Evolutionary conservation across 768 basidiomycete genomes (phyloP).

Genomic region (Crassisporium funariophilum): DNA sequence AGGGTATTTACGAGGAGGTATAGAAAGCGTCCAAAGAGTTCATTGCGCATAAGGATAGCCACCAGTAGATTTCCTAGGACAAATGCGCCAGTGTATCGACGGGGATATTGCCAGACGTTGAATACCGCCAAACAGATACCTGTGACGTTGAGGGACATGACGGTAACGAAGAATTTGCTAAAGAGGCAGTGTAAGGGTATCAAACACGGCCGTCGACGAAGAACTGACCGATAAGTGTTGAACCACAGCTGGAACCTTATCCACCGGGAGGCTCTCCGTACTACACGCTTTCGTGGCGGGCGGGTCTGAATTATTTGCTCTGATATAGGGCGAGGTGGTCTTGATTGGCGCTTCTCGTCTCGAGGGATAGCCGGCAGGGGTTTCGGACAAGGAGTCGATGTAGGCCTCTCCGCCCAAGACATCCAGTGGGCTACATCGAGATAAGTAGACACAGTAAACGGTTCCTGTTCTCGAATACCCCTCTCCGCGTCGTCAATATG

Average conservation of each 20-base stretch:
- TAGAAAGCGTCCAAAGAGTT: conserved; percentile 76
- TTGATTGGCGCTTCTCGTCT: conserved; percentile 6
- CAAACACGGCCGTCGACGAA: not conserved
- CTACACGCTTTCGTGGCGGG: conserved; percentile 19
- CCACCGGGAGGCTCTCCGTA: conserved; percentile 50
- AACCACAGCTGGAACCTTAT: conserved; percentile 73
- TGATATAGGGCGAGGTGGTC: conserved; percentile 1
- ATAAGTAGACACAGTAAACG: conserved; percentile 23
- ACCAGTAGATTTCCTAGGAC: conserved; percentile 74
- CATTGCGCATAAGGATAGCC: conserved; percentile 79
- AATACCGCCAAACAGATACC: conserved; percentile 62
- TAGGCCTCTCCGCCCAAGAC: conserved; percentile 1
- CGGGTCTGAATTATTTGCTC: conserved; percentile 3
- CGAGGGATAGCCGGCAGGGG: too few relatives aligned
- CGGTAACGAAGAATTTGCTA: conserved; percentile 74
- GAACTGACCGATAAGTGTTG: conserved; percentile 69
- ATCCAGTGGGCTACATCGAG: conserved; percentile 16
- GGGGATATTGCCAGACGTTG: conserved; percentile 69
- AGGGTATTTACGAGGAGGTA: conserved; percentile 71
- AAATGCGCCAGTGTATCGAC: conserved; percentile 66
- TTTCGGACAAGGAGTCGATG: too few relatives aligned
- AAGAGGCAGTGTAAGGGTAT: not conserved
- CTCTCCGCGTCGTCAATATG: conserved; percentile 41
- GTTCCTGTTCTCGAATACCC: conserved; percentile 31
- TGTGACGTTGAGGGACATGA: conserved; percentile 59